Evolutionary conservation across 2,329 filamentous ascomycete genomes (phyloP), one percentile per base, ranked within the genome.

Genomic region (Pyrenophora teres): DNA sequence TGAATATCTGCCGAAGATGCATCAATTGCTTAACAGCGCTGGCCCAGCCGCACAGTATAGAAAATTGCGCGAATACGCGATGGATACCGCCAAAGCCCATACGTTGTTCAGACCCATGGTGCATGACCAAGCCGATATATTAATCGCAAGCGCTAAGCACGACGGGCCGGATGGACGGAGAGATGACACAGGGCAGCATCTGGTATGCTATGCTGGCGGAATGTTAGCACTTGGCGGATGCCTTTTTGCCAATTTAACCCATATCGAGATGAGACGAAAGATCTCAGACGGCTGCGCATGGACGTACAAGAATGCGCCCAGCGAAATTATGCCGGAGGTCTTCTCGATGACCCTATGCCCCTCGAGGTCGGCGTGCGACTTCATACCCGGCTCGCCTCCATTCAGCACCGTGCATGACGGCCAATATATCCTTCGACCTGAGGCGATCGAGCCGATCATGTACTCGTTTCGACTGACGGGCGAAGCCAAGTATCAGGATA

Each of bases 401-500:
- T 78, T 80, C 55, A 73, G 74, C 1, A 50, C 65, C 9, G 27
- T 46, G 6, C 21, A 23, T 30, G 78, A 81, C 51, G 57, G 71
- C 7, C 66, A 76, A 6, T 80, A 81, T 50, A 73, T 78, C 21
- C 71, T 81, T 13, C 68, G 79, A 10, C 78, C 83, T 0, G 83
- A 85, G 67, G 81, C 83, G 0, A 83, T 85, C 42, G 83, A 86
- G 62, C 81, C 78, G 7, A 76, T 85, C 13, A 85, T 85, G 65
- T 76, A 84, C 61, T 73, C 85, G 67, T 85, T 84, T 60, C 78
- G 83, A n/a, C 81, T 83, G 32, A 85, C 82, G 1, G 83, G 83
- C n/a, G 78, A 83, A 46, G 70, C 71, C 33, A 72, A 63, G 48
- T 72, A 76, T 40, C 72, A 76, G 41, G 75, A 78, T 3, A 70